Conservation (phyloP, 2,329 filamentous ascomycete genomes). For the Dactylellina sp. region DNA sequence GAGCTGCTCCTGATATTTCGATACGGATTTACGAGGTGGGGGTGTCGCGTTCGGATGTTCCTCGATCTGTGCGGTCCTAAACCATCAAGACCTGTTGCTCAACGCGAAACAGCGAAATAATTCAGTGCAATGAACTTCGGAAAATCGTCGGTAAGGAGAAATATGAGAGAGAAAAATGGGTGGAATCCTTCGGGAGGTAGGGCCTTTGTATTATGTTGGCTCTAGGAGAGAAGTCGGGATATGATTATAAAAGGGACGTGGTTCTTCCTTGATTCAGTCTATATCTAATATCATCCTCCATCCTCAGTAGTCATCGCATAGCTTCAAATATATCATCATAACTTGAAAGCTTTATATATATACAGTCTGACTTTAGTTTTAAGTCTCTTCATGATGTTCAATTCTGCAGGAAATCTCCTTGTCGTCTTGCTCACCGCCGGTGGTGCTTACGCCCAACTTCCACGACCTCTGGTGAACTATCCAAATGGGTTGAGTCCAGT, state of each 20-base stretch:
- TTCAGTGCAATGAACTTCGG: too few relatives aligned
- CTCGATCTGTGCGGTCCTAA: neutral
- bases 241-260: conserved; percentile 26
- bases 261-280: neutral
- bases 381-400: conserved; percentile 4
- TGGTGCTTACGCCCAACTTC: conserved; percentile 33
- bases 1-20: conserved; percentile 5
- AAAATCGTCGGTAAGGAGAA: too few relatives aligned
- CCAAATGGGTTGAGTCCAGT: conserved; percentile 37
- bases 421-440: conserved; percentile 10
- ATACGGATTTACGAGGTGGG: conserved; percentile 48
- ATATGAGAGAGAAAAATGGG: too few relatives aligned
- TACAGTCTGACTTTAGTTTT: too few relatives aligned
- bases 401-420: conserved; percentile 8
- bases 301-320: neutral
- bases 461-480: conserved; percentile 28
- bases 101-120: neutral
- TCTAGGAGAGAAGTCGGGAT: neutral
- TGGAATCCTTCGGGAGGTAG: too few relatives aligned
- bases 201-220: too few relatives aligned
- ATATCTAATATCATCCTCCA: conserved; percentile 1
- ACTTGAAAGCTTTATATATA: too few relatives aligned
- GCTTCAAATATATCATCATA: too few relatives aligned
- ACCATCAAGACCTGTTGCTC: conserved; percentile 5
- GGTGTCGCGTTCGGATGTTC: conserved; percentile 16